Evolutionary conservation across 2,329 filamentous ascomycete genomes (phyloP).

Genomic region (Sclerotinia sclerotiorum): DNA sequence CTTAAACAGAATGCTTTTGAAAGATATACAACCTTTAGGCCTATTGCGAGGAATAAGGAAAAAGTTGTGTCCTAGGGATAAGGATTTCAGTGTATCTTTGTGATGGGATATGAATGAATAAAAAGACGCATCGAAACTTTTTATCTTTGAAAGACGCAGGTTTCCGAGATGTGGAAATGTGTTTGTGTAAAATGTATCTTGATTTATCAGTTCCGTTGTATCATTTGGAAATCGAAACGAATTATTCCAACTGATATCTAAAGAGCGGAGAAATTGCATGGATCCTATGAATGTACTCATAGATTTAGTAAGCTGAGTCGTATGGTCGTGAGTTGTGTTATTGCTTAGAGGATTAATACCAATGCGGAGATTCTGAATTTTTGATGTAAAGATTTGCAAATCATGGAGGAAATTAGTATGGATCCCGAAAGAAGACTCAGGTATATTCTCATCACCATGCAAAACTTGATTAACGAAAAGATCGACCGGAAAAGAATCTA

Average conservation of each 20-base stretch:
- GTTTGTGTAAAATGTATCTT: conserved; percentile 8
- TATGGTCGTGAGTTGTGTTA: background rate
- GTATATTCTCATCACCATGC: background rate
- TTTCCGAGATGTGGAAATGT: conserved; percentile 9
- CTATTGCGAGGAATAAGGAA: conserved; percentile 11
- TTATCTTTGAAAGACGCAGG: conserved; percentile 17
- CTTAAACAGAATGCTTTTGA: conserved; percentile 6
- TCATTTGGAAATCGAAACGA: conserved; percentile 13
- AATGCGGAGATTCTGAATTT: conserved; percentile 6
- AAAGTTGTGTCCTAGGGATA: conserved; percentile 12
- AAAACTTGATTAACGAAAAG: conserved; percentile 5
- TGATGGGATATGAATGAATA: conserved; percentile 9
- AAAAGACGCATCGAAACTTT: conserved; percentile 1
- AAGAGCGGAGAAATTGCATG: conserved; percentile 9
- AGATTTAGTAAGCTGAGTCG: background rate
- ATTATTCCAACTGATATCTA: conserved; percentile 12
- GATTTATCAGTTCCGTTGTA: background rate
- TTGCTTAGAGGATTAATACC: conserved; percentile 9
- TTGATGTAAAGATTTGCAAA: conserved; percentile 7
- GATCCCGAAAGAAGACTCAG: background rate
- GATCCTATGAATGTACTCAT: conserved; percentile 12
- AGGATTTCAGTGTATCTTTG: conserved; percentile 5
- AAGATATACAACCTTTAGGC: conserved; percentile 1
- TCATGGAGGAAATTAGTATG: conserved; percentile 15
- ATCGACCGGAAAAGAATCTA: conserved; percentile 15